Evolutionary conservation across 2,329 filamentous ascomycete species (phyloP).

Genomic region (Mariannaea sp.): DNA sequence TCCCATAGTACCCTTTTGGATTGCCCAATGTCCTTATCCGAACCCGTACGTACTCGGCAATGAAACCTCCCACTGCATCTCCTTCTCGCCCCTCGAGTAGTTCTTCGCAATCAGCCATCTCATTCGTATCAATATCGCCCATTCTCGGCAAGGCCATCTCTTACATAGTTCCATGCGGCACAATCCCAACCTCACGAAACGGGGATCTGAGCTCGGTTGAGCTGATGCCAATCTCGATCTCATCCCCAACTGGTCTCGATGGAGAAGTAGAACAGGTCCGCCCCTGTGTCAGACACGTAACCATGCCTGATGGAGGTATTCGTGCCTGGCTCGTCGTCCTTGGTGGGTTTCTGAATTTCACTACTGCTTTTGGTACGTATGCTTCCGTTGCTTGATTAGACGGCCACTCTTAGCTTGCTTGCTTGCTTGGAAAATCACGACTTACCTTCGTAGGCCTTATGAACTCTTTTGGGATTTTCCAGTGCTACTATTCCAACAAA

Average conservation of each 20-base stretch:
- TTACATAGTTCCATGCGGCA: neutral
- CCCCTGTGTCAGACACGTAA: neutral
- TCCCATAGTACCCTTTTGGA: too few relatives aligned
- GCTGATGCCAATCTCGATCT: neutral
- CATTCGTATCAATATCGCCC: neutral
- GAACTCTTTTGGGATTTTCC: slow-evolving; percentile 32
- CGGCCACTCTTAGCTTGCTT: neutral
- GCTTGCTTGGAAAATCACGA: neutral
- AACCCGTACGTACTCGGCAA: too few relatives aligned
- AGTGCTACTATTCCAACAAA: slow-evolving; percentile 53
- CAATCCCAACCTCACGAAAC: neutral
- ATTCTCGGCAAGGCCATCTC: neutral
- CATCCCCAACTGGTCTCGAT: neutral
- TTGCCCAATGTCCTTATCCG: too few relatives aligned
- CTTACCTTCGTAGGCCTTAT: neutral
- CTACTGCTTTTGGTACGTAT: slow-evolving; percentile 36
- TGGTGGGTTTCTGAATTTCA: slow-evolving; percentile 40
- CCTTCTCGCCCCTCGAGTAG: neutral
- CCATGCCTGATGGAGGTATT: slow-evolving; percentile 33
- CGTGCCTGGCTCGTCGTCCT: slow-evolving; percentile 42
- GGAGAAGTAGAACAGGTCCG: neutral
- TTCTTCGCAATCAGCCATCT: neutral
- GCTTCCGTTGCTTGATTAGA: too few relatives aligned
- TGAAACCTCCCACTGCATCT: too few relatives aligned
- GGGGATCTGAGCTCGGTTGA: neutral